Base-by-base conservation (phyloP, 306 rosid genomes). In the Quercus rubra region DNA sequence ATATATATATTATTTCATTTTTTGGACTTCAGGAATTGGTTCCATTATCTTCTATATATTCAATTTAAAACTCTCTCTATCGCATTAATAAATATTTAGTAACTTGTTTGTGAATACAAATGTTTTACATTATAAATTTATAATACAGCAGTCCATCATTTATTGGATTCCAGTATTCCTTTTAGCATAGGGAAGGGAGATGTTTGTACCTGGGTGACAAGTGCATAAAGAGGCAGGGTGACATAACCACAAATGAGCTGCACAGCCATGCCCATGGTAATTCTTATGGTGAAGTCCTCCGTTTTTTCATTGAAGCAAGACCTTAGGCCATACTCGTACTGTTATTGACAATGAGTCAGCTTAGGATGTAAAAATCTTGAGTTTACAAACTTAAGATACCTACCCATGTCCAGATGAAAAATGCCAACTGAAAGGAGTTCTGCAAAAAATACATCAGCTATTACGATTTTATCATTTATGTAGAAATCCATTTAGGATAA, bases 391-490 rank as follows among this genome's bases (percentile, higher is more conserved):
- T 28, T 62, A 56, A 62, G 76, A 71, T 70, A 85, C 92, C 74
- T 82, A 91, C 97, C 97, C 93, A 91, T 55, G 90, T 83, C 94
- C 92, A 92, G 5, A 83, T 77, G 82, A 90, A 92, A 89, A 92
- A 92, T 70, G 97, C 92, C 71, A 92, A 81, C 62, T 90, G 94
- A 88, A 92, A 92, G 0, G 97, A 88, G 79, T 88, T 92, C 91
- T 89, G 91, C 80, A 73, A 25, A 18, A 52, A 61, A 4, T 18
- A 41, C 10, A 52, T 73, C 6, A 55, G 71, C 21, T 25, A 2
- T 7, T 18, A 4, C 41, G 5, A 70, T 18, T 5, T 18, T 18
- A 56, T 56, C 63, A 57, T n/a, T 27, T 57, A 57, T 6, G 11
- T n/a, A 6, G 63, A 57, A 57, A 8, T 56, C 63, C 27, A 57